Percentiles rank a stretch among this genome's conserved stretches.
Conservation (phyloP, 768 basidiomycete species). For the Panus rudis region DNA sequence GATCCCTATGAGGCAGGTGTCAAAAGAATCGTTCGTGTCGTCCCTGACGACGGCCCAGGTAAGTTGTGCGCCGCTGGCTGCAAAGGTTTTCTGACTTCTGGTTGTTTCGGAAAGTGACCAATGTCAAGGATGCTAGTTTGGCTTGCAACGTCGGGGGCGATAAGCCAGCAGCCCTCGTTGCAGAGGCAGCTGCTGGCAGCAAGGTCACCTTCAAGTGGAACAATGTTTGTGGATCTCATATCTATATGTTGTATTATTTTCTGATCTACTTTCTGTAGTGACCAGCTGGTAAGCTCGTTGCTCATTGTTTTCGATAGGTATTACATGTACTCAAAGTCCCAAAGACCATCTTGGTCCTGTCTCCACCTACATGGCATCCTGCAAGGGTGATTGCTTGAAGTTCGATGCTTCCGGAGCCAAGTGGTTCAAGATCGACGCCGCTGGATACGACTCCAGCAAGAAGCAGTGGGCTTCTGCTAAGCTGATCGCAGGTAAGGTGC, state of each 20-base stretch:
- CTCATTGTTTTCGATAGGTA: not conserved
- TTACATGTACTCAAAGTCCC: not conserved
- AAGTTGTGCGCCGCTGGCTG: conserved; percentile 2
- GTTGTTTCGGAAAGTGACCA: conserved; percentile 10
- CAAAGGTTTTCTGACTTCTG: not conserved
- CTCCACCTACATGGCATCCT: conserved; percentile 47
- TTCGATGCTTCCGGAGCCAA: conserved; percentile 29
- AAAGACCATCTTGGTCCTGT: conserved; percentile 44
- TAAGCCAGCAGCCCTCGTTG: conserved; percentile 25
- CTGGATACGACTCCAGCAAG: conserved; percentile 31
- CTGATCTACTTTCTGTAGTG: conserved; percentile 12
- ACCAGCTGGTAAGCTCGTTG: conserved; percentile 13
- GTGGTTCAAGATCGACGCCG: conserved; percentile 46
- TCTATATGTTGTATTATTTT: not conserved
- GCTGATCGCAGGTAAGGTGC: conserved; percentile 32
- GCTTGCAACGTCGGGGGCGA: conserved; percentile 37
- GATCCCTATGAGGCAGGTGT: conserved; percentile 27
- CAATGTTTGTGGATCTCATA: conserved; percentile 26
- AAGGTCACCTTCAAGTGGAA: conserved; percentile 37
- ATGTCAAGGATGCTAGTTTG: conserved; percentile 29
- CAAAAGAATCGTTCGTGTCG: conserved; percentile 21
- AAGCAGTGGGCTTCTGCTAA: conserved; percentile 36
- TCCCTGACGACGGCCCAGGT: conserved; percentile 26
- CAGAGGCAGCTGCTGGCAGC: conserved; percentile 34
- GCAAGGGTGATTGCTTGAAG: conserved; percentile 33